phyloP scores from a whole-genome alignment of 2,329 filamentous ascomycete genomes.

The Ilyonectria sp. region DNA sequence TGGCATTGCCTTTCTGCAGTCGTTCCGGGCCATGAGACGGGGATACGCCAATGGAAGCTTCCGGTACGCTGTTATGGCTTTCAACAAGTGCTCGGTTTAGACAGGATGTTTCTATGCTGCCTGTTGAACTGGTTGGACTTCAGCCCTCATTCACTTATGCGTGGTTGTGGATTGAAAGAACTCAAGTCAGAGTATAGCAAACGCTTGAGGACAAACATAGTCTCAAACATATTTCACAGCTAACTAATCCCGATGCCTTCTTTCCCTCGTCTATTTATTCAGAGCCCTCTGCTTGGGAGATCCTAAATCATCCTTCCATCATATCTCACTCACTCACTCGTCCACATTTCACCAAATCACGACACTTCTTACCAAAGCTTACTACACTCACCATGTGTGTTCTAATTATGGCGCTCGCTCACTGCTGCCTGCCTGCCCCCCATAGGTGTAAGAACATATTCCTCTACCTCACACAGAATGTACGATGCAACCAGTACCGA shows the following conservation, averaged over 20 bases:
- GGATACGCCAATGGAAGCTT: conserved; percentile 73
- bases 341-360: background rate
- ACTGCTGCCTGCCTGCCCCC: background rate
- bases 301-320: background rate
- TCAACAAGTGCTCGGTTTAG: conserved; percentile 58
- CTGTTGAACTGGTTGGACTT: no score
- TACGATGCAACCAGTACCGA: background rate
- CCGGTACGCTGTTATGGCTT: conserved; percentile 71
- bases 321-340: background rate
- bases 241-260: no score
- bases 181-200: no score
- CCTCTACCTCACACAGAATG: background rate
- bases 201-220: no score
- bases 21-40: conserved; percentile 73
- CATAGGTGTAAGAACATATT: background rate
- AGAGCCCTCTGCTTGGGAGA: background rate
- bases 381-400: background rate
- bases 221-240: no score
- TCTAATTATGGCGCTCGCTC: background rate
- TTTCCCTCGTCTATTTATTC: background rate
- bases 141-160: background rate
- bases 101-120: background rate
- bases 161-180: no score
- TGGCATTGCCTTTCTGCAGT: conserved; percentile 72
- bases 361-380: background rate